Base-by-base conservation (phyloP, 176 grass and related monocot species). In the Themeda triandra region DNA sequence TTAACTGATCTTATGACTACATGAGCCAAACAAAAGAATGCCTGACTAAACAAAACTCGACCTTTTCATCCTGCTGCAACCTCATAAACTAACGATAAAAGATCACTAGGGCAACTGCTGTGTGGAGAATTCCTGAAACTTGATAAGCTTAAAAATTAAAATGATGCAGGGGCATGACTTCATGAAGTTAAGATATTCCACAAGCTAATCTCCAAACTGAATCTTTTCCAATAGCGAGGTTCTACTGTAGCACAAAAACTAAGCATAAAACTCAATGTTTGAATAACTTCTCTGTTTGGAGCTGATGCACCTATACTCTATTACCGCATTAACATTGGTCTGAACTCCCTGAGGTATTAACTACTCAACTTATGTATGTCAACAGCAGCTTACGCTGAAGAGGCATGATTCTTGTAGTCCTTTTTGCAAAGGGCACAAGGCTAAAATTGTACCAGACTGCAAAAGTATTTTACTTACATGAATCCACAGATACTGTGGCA, bases 111-210 rank as follows among this genome's bases (percentile, higher is more conserved):
- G 1, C 3, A 44, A 19, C 13, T 18, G 13, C 3, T 15, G 49
- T 54, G 30, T 66, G 36, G 62, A 5, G 67, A 76, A n/a, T 36
- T 44, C 2, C 29, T 53, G 13, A 78, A 85, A 46, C 19, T 70
- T 18, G 17, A 45, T n/a, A 67, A 45, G 60, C 77, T 79, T 86
- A 73, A 73, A 44, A 80, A 59, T 79, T 86, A 73, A 73, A 44
- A 80, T 54, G 56, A 80, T 41, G 67, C 72, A 56, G 10, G 41
- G 39, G 45, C 48, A 49, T 6, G n/a, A n/a, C n/a, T n/a, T n/a
- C n/a, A n/a, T n/a, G 17, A 63, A 80, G 42, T 51, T 73, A n/a
- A 14, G 66, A 37, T 42, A 86, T 21, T 18, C 30, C 21, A 31
- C 0, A 2, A 42, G 2, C 71, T 73, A 71, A 44, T 79, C 36